Conservation (phyloP, 2,329 filamentous ascomycete genomes). For the Aspergillus glaucus region DNA sequence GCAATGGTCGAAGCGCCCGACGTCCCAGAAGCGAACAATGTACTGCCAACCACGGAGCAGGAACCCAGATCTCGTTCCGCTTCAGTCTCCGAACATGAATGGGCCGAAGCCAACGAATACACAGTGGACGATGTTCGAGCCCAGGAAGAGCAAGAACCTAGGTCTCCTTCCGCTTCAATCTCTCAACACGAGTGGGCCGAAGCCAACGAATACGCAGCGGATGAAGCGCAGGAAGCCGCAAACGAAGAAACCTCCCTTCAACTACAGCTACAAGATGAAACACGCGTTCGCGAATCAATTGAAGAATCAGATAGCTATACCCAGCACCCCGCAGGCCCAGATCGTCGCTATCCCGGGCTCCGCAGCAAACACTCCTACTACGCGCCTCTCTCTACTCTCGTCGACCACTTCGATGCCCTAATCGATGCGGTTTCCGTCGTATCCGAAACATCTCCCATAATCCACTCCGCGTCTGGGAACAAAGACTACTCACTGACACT, state of each 20-base stretch:
- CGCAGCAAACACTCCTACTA: conserved; percentile 41
- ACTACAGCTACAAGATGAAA: background rate
- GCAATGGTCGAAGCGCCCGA: background rate
- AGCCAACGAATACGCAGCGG: no score
- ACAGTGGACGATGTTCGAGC: background rate
- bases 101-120: background rate
- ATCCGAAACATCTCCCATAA: conserved; percentile 23
- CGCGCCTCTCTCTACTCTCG: conserved; percentile 36
- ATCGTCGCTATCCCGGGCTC: conserved; percentile 29
- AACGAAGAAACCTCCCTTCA: no score
- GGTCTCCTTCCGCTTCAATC: no score
- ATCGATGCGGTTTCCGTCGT: conserved; percentile 41
- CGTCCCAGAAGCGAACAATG: background rate
- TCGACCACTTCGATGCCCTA: conserved; percentile 34
- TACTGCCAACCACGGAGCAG: background rate
- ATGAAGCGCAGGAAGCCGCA: no score
- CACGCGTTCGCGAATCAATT: conserved; percentile 1
- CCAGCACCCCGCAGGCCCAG: conserved; percentile 7
- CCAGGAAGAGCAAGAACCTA: background rate
- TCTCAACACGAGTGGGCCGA: no score
- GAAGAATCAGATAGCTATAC: conserved; percentile 2
- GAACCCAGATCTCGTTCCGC: background rate
- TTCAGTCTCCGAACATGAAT: background rate
- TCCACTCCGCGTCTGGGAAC: conserved; percentile 30
- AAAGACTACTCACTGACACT: conserved; percentile 38